Evolutionary conservation across 192 early-diverging fungal species (phyloP), one percentile per base, ranked within the genome.

Genomic region (Backusella australiensis): DNA sequence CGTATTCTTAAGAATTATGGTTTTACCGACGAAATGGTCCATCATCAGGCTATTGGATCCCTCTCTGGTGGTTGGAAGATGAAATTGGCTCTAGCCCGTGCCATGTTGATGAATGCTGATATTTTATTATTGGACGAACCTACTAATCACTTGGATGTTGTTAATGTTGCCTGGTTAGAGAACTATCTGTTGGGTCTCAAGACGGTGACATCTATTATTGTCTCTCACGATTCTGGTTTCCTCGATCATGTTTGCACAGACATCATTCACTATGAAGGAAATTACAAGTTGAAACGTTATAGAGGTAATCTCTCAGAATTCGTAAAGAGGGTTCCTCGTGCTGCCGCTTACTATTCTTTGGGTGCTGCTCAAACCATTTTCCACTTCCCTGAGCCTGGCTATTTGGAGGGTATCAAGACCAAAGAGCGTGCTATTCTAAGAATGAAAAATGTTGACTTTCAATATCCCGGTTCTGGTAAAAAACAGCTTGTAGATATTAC

Each of bases 31-130:
- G 84, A 86, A 71, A 84, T 84, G 83, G 86, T 90, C 75, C 82
- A 83, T 46, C 84, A 90, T 74, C 53, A 67, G 36, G 77, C 89
- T 71, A 91, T 95, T 82, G 91, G 90, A 46, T 85, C 89, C 34
- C 90, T 95, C 21, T 92, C 91, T 75, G 94, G 94, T 84, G 94
- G 94, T 78, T 95, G 94, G 94, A 92, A 93, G 84, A 95, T 95
- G 94, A 94, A 93, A 87, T 83, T 94, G 67, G 92, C 89, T 82
- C 87, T 95, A 77, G 93, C 93, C 23, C 91, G 92, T 85, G 93
- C 94, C 67, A 91, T 95, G 89, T 84, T 95, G 79, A 85, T 88
- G 85, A 93, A 94, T 79, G 91, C 93, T 81, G 94, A 95, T 84
- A 92, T 95, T 67, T 82, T 94, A 73, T 80, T 95, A 71, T 83